Evolutionary conservation across 75 land plant species (phyloP), one percentile per base, ranked within the genome.

Genomic region (Sequoia sempervirens): DNA sequence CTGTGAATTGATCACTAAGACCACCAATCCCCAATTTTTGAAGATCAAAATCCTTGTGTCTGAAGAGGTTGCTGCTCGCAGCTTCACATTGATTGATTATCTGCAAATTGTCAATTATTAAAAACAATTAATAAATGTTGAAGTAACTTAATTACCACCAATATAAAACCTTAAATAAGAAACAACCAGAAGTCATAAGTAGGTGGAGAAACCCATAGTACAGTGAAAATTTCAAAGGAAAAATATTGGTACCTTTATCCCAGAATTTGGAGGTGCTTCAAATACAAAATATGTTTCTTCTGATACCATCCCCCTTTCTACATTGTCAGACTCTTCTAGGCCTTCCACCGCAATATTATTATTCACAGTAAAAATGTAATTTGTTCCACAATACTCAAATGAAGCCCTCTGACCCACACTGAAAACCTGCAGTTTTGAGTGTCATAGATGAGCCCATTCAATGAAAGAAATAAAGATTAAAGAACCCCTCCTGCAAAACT

Each of bases 11-110:
- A 23, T 82, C 89, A 89, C 93, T 92, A 45, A 98, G 85, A 3
- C 99, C 99, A 83, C 99, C 99, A 79, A 98, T 96, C 23, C 99
- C 99, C 32, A 98, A 82, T 82, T 94, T 92, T 81, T 93, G 90
- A 40, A 98, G 93, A 85, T 98, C 92, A 82, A 98, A 93, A 50
- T 98, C 99, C 82, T 96, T 96, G 46, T 93, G 94, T 84, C 86
- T 94, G 73, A 98, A 98, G 54, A 98, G 83, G 73, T 93, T 98
- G 83, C 95, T 96, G 54, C 89, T 90, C 20, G 95, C 92, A 75
- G 94, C 94, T 85, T 95, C 97, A 47, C 94, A 90, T 80, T 98
- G 99, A 84, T 98, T 98, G 20, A 89, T 87, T 82, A 98, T 94
- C 98, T 97, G 89, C 11, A 45, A 43, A 78, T 78, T n/a, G 26